Conservation (phyloP, 2,329 filamentous ascomycete genomes). For the Colletotrichum orbiculare region DNA sequence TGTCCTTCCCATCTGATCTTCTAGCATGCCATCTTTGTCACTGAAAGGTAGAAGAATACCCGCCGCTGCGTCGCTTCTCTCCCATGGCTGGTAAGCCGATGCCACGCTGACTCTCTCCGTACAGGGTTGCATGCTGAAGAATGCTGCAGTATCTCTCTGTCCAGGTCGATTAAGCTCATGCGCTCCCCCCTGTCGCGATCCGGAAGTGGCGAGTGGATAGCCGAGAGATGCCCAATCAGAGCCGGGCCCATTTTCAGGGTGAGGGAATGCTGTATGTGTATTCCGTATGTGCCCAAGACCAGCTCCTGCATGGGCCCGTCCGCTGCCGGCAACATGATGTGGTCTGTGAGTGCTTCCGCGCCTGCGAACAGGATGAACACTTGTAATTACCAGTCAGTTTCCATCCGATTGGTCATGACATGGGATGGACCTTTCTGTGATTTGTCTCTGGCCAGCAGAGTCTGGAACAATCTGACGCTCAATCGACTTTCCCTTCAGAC, state of each 20-base stretch:
- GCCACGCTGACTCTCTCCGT: no score
- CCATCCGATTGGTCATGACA: no score
- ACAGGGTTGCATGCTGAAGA: background rate
- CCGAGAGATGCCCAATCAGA: slow-evolving; percentile 9
- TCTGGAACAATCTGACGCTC: no score
- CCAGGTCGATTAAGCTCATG: slow-evolving; percentile 29
- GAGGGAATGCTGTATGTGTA: background rate
- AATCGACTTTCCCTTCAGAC: no score
- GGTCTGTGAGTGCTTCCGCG: slow-evolving; percentile 12
- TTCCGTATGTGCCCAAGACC: background rate
- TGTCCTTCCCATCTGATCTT: no score
- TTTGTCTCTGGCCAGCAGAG: no score
- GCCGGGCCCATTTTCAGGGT: background rate
- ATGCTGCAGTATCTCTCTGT: slow-evolving; percentile 6
- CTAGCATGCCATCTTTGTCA: background rate
- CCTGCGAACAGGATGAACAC: background rate
- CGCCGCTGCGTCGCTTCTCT: no score
- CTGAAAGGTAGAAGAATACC: background rate
- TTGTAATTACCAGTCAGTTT: background rate
- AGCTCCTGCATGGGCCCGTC: slow-evolving; percentile 32
- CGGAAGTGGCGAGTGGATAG: slow-evolving; percentile 5
- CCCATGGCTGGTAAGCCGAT: no score
- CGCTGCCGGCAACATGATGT: background rate
- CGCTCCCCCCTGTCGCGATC: slow-evolving; percentile 13
- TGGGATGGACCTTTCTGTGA: no score